phyloP scores from a whole-genome alignment of 148 eudicot genomes.

The Diospyros lotus region DNA sequence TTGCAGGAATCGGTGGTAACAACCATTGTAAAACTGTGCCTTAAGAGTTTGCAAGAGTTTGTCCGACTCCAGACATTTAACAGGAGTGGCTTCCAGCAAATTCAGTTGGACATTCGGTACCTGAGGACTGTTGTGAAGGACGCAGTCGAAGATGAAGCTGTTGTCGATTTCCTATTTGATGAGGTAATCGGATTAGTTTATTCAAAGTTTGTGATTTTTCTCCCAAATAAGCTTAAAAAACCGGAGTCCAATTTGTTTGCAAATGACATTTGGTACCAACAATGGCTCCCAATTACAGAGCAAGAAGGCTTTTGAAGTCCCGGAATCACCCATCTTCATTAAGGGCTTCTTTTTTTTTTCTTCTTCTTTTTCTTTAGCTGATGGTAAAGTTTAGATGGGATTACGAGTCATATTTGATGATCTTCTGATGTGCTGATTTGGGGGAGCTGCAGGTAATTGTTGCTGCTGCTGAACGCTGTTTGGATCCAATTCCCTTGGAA shows the following conservation, averaged over 20 bases:
- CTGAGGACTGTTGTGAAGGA: slow-evolving; percentile 66
- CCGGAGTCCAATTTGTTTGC: not conserved
- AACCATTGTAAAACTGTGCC: slow-evolving; percentile 73
- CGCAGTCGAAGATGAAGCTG: slow-evolving; percentile 81
- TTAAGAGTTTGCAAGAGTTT: slow-evolving; percentile 91
- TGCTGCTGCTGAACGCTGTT: slow-evolving; percentile 82
- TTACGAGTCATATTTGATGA: not conserved
- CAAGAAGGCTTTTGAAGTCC: not conserved
- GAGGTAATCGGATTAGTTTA: slow-evolving; percentile 47
- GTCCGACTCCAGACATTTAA: slow-evolving; percentile 89
- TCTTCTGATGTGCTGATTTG: not conserved
- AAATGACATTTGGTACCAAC: not conserved
- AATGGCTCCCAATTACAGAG: too few species aligned
- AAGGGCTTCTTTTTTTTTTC: not conserved
- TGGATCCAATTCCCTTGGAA: slow-evolving; percentile 84
- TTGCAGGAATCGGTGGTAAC: slow-evolving; percentile 83
- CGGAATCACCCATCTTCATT: not conserved
- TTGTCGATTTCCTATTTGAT: slow-evolving; percentile 86
- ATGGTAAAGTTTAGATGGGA: not conserved
- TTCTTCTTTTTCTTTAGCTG: too few species aligned
- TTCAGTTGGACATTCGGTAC: slow-evolving; percentile 91
- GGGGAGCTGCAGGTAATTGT: slow-evolving; percentile 54
- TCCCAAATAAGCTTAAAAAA: too few species aligned
- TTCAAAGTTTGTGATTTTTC: not conserved
- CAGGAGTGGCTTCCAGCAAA: slow-evolving; percentile 98